Evolutionary conservation across 2,329 filamentous ascomycete species (phyloP).

Genomic region (Cryphonectria nitschkei): DNA sequence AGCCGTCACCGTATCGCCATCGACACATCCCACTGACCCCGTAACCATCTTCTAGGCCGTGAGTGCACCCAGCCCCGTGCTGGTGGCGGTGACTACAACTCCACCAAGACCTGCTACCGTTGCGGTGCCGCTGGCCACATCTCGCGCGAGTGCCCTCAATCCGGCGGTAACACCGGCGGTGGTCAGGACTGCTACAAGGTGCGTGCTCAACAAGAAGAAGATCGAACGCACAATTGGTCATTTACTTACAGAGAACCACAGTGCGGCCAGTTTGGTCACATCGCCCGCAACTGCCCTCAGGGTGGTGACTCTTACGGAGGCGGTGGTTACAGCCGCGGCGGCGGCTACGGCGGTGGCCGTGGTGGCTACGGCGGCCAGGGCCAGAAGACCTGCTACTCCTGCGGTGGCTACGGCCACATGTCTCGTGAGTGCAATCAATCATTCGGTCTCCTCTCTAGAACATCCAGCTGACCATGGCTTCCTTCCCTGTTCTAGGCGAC

Average conservation of each 20-base stretch:
- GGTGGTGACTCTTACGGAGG: slow-evolving; percentile 46
- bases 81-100: slow-evolving; percentile 68
- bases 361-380: slow-evolving; percentile 46
- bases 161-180: slow-evolving; percentile 49
- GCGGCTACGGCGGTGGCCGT: slow-evolving; percentile 50
- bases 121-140: slow-evolving; percentile 87
- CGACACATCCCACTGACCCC: not conserved
- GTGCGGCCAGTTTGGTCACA: slow-evolving; percentile 96
- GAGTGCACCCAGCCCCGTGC: slow-evolving; percentile 72
- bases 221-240: not conserved
- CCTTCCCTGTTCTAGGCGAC: slow-evolving; percentile 60
- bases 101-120: slow-evolving; percentile 77
- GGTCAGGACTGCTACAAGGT: slow-evolving; percentile 85
- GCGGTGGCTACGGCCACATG: slow-evolving; percentile 96
- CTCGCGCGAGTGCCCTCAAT: slow-evolving; percentile 79
- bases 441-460: not conserved
- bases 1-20: slow-evolving; percentile 31
- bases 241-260: slow-evolving; percentile 36
- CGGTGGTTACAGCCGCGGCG: slow-evolving; percentile 43
- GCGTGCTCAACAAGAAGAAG: not conserved
- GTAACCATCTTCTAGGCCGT: slow-evolving; percentile 60
- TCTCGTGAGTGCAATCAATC: slow-evolving; percentile 66
- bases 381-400: slow-evolving; percentile 93
- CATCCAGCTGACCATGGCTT: slow-evolving; percentile 21
- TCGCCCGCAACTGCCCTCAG: slow-evolving; percentile 87